Conservation (phyloP, 768 basidiomycete species). For the Tricholoma matsutake region DNA sequence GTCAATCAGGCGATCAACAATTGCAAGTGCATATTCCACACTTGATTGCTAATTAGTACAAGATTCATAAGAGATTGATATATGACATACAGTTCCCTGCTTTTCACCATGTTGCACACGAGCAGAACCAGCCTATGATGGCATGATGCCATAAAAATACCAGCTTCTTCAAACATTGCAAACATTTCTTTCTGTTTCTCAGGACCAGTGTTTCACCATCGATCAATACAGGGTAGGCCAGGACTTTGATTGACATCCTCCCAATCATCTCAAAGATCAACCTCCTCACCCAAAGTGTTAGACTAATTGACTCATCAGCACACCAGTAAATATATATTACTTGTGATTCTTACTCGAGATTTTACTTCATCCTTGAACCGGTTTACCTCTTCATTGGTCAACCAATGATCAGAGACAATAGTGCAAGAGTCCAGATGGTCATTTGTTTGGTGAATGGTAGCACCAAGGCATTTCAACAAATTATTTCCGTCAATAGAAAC, state of each 20-base stretch:
- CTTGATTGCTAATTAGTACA: background rate
- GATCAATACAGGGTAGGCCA: background rate
- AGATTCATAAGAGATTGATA: no score
- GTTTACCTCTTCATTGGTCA: conserved; percentile 1
- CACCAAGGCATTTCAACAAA: no score
- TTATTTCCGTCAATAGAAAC: no score
- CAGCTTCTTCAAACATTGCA: background rate
- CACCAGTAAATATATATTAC: no score
- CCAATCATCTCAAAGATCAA: no score
- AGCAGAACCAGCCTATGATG: no score
- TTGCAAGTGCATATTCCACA: background rate
- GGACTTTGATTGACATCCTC: no score
- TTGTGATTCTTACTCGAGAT: background rate
- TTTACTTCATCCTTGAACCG: background rate
- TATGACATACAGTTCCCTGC: conserved; percentile 34
- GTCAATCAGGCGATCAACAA: background rate
- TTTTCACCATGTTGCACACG: conserved; percentile 22
- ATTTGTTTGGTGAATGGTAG: background rate
- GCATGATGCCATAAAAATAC: no score
- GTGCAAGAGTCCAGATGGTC: background rate
- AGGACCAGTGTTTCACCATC: background rate
- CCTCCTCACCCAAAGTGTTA: background rate
- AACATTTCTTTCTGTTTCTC: background rate
- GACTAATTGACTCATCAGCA: no score
- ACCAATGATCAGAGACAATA: background rate